Evolutionary conservation across 2,329 filamentous ascomycete genomes (phyloP), one percentile per base, ranked within the genome.

Genomic region (Verticillium tricorpus): DNA sequence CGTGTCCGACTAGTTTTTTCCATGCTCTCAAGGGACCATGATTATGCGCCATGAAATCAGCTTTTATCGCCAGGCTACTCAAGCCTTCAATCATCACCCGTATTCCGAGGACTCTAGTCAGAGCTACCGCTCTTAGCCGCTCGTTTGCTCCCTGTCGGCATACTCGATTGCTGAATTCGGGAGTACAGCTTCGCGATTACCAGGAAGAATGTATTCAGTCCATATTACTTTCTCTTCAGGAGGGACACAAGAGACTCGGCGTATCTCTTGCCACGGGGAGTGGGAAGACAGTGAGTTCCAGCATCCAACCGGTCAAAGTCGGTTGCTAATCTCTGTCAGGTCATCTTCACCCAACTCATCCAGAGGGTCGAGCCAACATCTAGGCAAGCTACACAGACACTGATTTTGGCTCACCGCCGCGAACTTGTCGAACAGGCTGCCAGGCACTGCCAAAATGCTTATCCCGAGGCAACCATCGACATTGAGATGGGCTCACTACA

Each of bases 321-420:
- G n/a, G 32, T 58, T 34, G 59, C 17, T 60, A 57, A 55, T 63
- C 58, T 52, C 8, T 31, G 25, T 28, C 67, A 92, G 90, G 89
- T 99, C 71, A 93, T 99, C 69, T 99, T 99, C 78, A 98, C 94
- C 14, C 93, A 97, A 72, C 83, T 99, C 56, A 96, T 99, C 65
- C 87, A 91, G 69, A 89, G 91, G 62, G 81, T 98, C 58, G 74
- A 80, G 59, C 76, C 88, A 6, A 80, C 79, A 12, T 78, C 80
- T 59, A 73, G 82, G 34, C 72, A 77, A 63, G 89, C 89, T 25
- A 85, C 85, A 1, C 92, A 92, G 72, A 96, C 94, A 0, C 82
- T 99, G 62, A 96, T 99, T 66, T 81, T 99, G 54, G 95, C 93
- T 17, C 95, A 99, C 75, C 88, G 95, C 32, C 88, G 92, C 57